Base-by-base conservation (phyloP, 2,329 filamentous ascomycete species). In the Alternaria arbusti region DNA sequence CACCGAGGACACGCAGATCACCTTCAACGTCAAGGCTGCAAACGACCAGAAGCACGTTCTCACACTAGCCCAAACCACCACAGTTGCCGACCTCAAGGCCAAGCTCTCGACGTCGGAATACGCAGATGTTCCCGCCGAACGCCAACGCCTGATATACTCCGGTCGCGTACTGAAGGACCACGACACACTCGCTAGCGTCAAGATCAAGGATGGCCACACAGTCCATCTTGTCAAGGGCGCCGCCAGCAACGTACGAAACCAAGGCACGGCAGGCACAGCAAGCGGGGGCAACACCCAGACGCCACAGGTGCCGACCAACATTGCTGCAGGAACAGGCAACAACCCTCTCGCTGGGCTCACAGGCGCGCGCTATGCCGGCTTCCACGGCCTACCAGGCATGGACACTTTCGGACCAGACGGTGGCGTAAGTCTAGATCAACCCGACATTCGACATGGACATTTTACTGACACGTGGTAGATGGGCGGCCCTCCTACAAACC, bases 11-110 rank as follows among this genome's bases (percentile, higher is more conserved):
- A 84, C 90, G 75, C 90, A 94, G 74, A 84, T 99, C 83, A 97
- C 92, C 80, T 98, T 99, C 88, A 96, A 94, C 84, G 90, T 99
- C 82, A 99, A 98, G 85, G 92, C 93, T n/a, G 94, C 93, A n/a
- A 91, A 90, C 73, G 94, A 97, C 78, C 89, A 88, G 79, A 93
- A 91, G 80, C 94, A 93, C 78, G 90, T 88, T 56, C 85, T 99
- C 78, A 96, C 93, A 60, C 90, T 98, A 76, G 82, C 91, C 61
- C 87, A 91, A 69, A 87, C 88, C 36, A 92, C 91, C 52, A 91
- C 91, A 8, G 91, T 98, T 46, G 86, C 88, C 61, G 94, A 97
- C 65, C 87, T 99, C 73, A 99, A 99, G 86, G 88, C 87, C 66
- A 97, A 95, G 85, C 89, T 99, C 43, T 88, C 94, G 6, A 87